Evolutionary conservation across 208 protist genomes (phyloP).

Genomic region (Wallacemonas sp.): DNA sequence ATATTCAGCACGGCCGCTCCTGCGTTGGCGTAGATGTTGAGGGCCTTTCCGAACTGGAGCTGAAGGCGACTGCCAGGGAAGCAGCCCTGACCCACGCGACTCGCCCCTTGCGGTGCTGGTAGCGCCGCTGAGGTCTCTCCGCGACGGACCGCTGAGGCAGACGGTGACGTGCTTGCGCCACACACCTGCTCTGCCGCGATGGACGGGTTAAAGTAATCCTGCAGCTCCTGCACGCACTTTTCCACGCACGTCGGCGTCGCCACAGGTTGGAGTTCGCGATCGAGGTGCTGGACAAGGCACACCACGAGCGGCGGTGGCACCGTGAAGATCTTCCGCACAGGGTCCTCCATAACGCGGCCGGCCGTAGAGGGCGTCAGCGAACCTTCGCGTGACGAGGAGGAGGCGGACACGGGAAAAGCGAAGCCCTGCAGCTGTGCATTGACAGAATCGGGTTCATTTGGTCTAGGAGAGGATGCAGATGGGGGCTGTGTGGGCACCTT

Average conservation of each 20-base stretch:
- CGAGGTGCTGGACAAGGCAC: conserved; percentile 65
- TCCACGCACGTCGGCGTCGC: conserved; percentile 62
- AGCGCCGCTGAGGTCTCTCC: not conserved
- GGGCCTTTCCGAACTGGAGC: conserved; percentile 70
- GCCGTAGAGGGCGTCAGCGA: not conserved
- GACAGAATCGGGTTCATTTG: not conserved
- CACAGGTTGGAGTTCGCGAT: conserved; percentile 37
- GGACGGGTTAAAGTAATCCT: conserved; percentile 44
- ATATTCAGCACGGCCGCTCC: conserved; percentile 58
- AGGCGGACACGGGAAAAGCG: conserved; percentile 1
- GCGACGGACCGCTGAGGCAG: not conserved
- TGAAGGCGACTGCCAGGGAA: conserved; percentile 41
- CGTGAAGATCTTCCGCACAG: conserved; percentile 17
- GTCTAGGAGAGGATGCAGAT: no score
- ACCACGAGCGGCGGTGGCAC: conserved; percentile 54
- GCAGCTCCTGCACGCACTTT: conserved; percentile 56
- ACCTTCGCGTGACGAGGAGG: not conserved
- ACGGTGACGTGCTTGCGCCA: conserved; percentile 14
- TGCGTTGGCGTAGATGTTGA: conserved; percentile 39
- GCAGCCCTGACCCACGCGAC: conserved; percentile 14
- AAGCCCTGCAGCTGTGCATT: not conserved
- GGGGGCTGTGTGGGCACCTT: not conserved
- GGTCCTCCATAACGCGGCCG: not conserved
- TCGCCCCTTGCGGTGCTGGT: not conserved
- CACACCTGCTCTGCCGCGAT: conserved; percentile 35